These are phyloP conservation scores for Eimeria brunetti DNA, from an alignment of 169 alveolate genomes.

Conservation along the genomic window DNA sequence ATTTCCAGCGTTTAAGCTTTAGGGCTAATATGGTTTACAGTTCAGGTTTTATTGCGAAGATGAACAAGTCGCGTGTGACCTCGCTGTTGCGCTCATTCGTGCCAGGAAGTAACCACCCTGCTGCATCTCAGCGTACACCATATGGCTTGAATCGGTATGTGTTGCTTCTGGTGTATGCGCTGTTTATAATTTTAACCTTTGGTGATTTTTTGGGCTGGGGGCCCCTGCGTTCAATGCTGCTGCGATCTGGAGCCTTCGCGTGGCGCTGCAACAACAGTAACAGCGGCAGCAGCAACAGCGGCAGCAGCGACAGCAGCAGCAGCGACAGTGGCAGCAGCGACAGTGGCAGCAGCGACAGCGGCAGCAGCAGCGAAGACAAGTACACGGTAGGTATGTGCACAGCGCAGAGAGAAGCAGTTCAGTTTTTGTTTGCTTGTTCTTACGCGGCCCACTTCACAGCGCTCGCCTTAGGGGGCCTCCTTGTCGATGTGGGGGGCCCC, in stretches of 20 bases:
- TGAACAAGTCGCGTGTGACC: background rate
- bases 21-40: too few relatives aligned
- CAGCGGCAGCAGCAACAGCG: constrained; percentile 15
- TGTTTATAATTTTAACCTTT: background rate
- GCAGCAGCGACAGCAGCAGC: constrained; percentile 17
- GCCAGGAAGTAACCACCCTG: constrained; percentile 56
- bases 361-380: constrained; percentile 14
- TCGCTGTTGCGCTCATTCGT: background rate
- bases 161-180: constrained; percentile 39
- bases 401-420: constrained; percentile 84
- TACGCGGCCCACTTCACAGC: constrained; percentile 77
- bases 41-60: background rate
- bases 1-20: too few relatives aligned
- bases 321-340: background rate
- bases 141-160: constrained; percentile 52
- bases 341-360: background rate
- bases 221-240: constrained; percentile 38
- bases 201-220: constrained; percentile 72
- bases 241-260: background rate
- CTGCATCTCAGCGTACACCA: constrained; percentile 70
- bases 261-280: background rate
- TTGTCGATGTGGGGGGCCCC: constrained; percentile 83
- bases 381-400: too few relatives aligned
- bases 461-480: constrained; percentile 83
- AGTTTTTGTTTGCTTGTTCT: constrained; percentile 80